phyloP scores from a whole-genome alignment of 2,329 filamentous ascomycete genomes.

The Cordyceps tenuipes region DNA sequence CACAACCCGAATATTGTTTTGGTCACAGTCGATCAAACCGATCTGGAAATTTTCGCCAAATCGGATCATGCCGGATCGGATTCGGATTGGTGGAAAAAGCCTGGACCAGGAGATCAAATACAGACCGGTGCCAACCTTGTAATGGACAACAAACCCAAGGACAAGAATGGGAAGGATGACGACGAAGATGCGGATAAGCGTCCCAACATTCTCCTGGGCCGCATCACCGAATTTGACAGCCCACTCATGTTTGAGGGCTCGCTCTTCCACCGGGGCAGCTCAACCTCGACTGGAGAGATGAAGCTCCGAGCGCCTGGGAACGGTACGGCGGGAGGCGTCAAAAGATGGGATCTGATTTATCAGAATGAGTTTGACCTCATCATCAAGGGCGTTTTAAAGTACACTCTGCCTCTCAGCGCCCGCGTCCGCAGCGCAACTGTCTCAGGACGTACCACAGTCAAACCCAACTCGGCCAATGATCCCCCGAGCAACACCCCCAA shows the following conservation, averaged over 20 bases:
- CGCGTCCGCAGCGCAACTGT: slow-evolving; percentile 52
- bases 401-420: slow-evolving; percentile 57
- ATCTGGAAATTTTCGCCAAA: slow-evolving; percentile 90
- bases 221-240: slow-evolving; percentile 79
- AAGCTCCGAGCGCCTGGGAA: slow-evolving; percentile 80
- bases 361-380: slow-evolving; percentile 91
- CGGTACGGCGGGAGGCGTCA: slow-evolving; percentile 73
- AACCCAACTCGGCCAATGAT: slow-evolving; percentile 54
- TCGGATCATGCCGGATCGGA: slow-evolving; percentile 76
- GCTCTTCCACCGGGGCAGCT: slow-evolving; percentile 66
- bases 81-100: slow-evolving; percentile 48
- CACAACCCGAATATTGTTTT: slow-evolving; percentile 90
- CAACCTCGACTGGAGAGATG: slow-evolving; percentile 72
- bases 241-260: slow-evolving; percentile 83
- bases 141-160: slow-evolving; percentile 19
- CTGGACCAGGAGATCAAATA: background rate
- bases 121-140: slow-evolving; percentile 14
- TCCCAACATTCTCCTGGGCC: slow-evolving; percentile 87
- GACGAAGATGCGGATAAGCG: slow-evolving; percentile 44
- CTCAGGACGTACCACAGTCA: slow-evolving; percentile 50
- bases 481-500: slow-evolving; percentile 59
- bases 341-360: slow-evolving; percentile 84
- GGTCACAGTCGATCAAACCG: slow-evolving; percentile 76
- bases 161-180: slow-evolving; percentile 29
- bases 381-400: slow-evolving; percentile 82